phyloP scores from a whole-genome alignment of 768 basidiomycete genomes.

The Calocera viscosa region DNA sequence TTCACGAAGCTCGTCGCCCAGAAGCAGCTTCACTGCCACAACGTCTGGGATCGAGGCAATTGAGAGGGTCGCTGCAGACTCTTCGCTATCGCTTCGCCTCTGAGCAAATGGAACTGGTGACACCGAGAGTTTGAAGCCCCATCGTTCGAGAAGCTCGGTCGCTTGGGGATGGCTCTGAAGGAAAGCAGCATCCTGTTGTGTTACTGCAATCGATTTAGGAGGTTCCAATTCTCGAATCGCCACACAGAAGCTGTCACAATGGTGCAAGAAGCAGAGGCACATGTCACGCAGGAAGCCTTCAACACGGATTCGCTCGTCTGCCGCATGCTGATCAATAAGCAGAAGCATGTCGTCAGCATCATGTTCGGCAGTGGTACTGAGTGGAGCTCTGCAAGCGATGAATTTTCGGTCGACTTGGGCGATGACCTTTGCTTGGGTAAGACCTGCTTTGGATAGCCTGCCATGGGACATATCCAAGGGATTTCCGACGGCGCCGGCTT shows the following conservation, averaged over 20 bases:
- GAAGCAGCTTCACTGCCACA: conserved; percentile 19
- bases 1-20: conserved; percentile 59
- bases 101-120: conserved; percentile 14
- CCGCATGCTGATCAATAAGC: conserved; percentile 93
- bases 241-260: conserved; percentile 26
- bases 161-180: conserved; percentile 24
- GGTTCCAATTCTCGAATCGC: conserved; percentile 38
- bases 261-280: conserved; percentile 44
- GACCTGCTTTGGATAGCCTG: conserved; percentile 39
- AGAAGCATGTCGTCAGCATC: conserved; percentile 36
- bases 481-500: not conserved
- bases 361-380: conserved; percentile 14
- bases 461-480: not conserved
- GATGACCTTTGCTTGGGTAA: conserved; percentile 49
- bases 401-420: conserved; percentile 88
- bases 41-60: conserved; percentile 19
- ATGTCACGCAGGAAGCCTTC: conserved; percentile 65
- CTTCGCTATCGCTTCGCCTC: conserved; percentile 33
- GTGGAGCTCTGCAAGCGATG: conserved; percentile 44
- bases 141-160: conserved; percentile 18
- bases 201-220: conserved; percentile 50
- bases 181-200: conserved; percentile 46
- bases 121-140: conserved; percentile 23
- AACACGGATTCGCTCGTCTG: conserved; percentile 89
- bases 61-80: conserved; percentile 13